phyloP scores from a whole-genome alignment of 2,329 filamentous ascomycete species.

The Cercospora sp. region DNA sequence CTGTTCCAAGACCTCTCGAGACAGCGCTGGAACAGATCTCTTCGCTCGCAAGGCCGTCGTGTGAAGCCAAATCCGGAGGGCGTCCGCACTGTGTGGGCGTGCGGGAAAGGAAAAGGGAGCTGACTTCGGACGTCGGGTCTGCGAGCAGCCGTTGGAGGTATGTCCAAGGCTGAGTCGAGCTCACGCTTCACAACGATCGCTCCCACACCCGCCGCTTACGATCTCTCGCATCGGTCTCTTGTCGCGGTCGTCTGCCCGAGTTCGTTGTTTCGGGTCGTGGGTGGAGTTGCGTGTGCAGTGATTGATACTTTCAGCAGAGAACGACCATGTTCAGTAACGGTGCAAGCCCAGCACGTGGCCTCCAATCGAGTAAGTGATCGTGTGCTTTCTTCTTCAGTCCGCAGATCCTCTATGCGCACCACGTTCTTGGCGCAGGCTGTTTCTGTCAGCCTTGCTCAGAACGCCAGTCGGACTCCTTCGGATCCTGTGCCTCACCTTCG shows the following conservation, averaged over 20 bases:
- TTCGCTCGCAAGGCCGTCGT: neutral
- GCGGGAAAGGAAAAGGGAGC: neutral
- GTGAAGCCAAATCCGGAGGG: neutral
- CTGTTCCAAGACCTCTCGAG: neutral
- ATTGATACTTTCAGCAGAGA: neutral
- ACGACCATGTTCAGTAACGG: neutral
- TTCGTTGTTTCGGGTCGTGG: neutral
- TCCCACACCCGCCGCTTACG: neutral
- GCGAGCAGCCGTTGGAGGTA: neutral
- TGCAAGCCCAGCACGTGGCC: constrained; percentile 12
- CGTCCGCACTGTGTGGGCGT: neutral
- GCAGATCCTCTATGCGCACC: constrained; percentile 16
- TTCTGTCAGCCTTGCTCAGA: constrained; percentile 8
- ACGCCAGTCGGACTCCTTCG: constrained; percentile 15
- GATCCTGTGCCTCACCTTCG: constrained; percentile 13
- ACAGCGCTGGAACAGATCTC: neutral
- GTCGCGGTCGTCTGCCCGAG: neutral
- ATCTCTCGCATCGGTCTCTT: neutral
- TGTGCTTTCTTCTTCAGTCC: constrained; percentile 11
- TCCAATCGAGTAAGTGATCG: constrained; percentile 21
- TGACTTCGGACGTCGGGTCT: constrained; percentile 13
- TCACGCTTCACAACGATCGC: neutral
- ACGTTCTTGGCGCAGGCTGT: constrained; percentile 13
- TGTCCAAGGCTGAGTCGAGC: neutral
- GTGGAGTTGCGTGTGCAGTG: neutral